Conservation (phyloP, 805 yeast genomes). For the Cyberlindnera bimundalis region DNA sequence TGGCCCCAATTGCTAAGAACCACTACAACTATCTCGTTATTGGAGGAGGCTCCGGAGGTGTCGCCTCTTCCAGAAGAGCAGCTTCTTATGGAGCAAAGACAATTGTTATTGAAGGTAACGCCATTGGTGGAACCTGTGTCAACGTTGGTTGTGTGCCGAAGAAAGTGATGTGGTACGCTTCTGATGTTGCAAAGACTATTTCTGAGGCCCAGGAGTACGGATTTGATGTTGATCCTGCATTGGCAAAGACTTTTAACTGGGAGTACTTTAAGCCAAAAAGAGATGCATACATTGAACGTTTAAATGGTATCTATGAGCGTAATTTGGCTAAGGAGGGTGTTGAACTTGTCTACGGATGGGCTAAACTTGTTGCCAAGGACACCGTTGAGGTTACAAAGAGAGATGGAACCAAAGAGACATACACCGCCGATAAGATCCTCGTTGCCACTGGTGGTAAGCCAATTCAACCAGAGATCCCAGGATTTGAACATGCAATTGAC, state of each 20-base stretch:
- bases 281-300: conserved; percentile 83
- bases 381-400: conserved; percentile 72
- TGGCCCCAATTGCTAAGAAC: conserved; percentile 50
- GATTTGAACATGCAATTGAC: conserved; percentile 77
- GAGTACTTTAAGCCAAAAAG: conserved; percentile 74
- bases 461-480: conserved; percentile 67
- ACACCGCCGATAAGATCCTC: conserved; percentile 77
- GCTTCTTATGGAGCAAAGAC: conserved; percentile 91
- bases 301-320: conserved; percentile 90
- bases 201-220: conserved; percentile 82
- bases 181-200: conserved; percentile 77
- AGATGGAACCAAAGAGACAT: conserved; percentile 54
- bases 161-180: conserved; percentile 98
- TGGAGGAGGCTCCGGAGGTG: conserved; percentile 99
- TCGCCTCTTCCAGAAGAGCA: conserved; percentile 96
- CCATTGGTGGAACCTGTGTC: conserved; percentile 97
- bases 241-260: conserved; percentile 76
- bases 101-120: conserved; percentile 72
- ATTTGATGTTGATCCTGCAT: conserved; percentile 54
- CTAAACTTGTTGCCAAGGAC: conserved; percentile 65
- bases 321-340: conserved; percentile 88
- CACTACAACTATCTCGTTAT: conserved; percentile 91
- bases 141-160: conserved; percentile 99
- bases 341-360: conserved; percentile 83
- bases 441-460: conserved; percentile 95